Base-by-base conservation (phyloP, 208 protist species). In the Leishmania arabica region DNA sequence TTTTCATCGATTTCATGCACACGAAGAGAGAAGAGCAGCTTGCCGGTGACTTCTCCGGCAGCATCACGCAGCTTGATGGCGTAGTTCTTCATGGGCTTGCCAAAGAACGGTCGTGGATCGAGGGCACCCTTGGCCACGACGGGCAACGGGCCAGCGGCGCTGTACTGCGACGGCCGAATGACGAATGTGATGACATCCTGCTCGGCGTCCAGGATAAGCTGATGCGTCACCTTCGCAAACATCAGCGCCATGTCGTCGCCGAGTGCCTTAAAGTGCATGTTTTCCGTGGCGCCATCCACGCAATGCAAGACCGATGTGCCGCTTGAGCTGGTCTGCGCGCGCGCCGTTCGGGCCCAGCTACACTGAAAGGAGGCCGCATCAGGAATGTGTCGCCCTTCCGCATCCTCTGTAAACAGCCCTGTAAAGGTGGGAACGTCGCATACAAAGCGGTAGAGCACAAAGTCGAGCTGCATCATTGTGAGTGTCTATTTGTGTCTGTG, bases 1-100 rank as follows among this genome's bases (percentile, higher is more conserved):
- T 68, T 81, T 0, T 56, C 79, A 13, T 87, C 88, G 8, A 86
- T 37, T 51, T 94, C 89, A 49, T 84, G 78, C 81, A 90, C 90
- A 45, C 91, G 76, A 1, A 98, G 74, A 0, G 90, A 83, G 77
- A 98, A 95, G 68, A 96, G 84, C 9, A 98, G 90, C 66, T 92
- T 95, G 7, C 95, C 95, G 2, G 95, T 89, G 11, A 93, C 89
- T 71, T 93, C 83, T 0, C 88, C 87, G 1, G 79, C 78, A 0
- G 90, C 92, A 74, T 94, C 91, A 17, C 93, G 90, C 71, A 98
- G 78, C 80, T 95, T 96, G 77, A 98, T 93, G n/a, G 92, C 90
- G 81, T 98, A 98, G 81, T 93, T 95, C 77, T 94, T 96, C 60
- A 80, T 83, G 11, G 92, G 88, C 79, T 91, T 91, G 19, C 90